Percentiles rank a stretch among this genome's conserved stretches.
These are phyloP conservation scores for Leccinum boreale DNA, from an alignment of 768 basidiomycete genomes.

Conservation along the genomic window DNA sequence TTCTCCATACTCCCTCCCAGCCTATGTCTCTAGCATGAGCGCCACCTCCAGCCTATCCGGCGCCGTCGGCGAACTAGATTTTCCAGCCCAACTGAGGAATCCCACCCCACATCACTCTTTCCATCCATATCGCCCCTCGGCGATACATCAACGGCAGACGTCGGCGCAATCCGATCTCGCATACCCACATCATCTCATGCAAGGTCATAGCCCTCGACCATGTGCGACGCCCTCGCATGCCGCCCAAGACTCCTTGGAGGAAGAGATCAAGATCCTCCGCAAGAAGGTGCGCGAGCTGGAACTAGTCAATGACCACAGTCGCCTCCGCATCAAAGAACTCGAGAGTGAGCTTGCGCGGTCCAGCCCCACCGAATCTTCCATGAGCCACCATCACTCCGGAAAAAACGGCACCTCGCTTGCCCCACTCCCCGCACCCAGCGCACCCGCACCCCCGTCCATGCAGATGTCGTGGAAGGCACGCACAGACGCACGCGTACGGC, in stretches of 20 bases:
- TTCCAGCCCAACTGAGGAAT: constrained; percentile 34
- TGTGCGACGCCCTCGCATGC: constrained; percentile 15
- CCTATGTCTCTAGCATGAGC: constrained; percentile 44
- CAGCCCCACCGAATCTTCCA: constrained; percentile 23
- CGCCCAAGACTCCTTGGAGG: constrained; percentile 33
- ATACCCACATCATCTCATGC: constrained; percentile 15
- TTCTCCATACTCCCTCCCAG: constrained; percentile 29
- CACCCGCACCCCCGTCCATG: constrained; percentile 40
- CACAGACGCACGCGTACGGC: constrained; percentile 66
- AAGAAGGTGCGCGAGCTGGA: constrained; percentile 63
- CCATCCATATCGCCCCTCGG: constrained; percentile 24
- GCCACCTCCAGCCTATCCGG: constrained; percentile 51
- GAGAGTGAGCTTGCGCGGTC: constrained; percentile 42
- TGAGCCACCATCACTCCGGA: constrained; percentile 12
- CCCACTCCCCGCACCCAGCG: constrained; percentile 20
- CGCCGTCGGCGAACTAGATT: constrained; percentile 56
- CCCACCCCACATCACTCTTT: constrained; percentile 26
- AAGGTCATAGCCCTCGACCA: constrained; percentile 17
- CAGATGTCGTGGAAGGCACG: constrained; percentile 66
- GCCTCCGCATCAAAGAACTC: constrained; percentile 45
- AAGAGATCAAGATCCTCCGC: constrained; percentile 54
- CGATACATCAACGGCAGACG: constrained; percentile 23
- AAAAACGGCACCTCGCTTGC: constrained; percentile 8
- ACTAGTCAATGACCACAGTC: constrained; percentile 50
- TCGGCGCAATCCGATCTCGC: constrained; percentile 21